A percentile compares a stretch with the other conserved stretches of the same genome.
Conservation (phyloP, 2,329 filamentous ascomycete species). For the Hypoxylon sp. region DNA sequence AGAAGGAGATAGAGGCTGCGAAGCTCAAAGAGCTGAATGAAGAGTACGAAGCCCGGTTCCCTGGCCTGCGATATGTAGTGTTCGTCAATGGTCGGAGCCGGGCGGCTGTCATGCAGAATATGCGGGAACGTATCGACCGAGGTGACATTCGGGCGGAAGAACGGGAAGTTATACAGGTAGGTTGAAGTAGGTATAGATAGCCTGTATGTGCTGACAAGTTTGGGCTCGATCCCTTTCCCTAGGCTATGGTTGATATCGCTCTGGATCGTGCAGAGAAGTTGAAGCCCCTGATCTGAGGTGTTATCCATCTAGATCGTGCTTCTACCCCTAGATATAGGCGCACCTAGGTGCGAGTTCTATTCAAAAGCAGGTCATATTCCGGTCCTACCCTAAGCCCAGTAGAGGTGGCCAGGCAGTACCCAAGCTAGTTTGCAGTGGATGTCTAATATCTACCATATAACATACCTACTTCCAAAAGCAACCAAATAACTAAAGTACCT, state of each 20-base stretch:
- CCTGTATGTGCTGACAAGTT: slow-evolving; percentile 72
- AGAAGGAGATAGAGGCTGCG: slow-evolving; percentile 69
- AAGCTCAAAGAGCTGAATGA: slow-evolving; percentile 76
- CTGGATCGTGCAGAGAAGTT: slow-evolving; percentile 81
- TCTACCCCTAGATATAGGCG: not conserved
- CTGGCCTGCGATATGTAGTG: slow-evolving; percentile 88
- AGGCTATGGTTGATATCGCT: slow-evolving; percentile 95
- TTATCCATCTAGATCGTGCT: not conserved
- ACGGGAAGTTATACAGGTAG: slow-evolving; percentile 75
- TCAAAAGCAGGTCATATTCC: not conserved
- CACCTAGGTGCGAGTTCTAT: not conserved
- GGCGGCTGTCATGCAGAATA: slow-evolving; percentile 83
- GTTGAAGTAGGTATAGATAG: slow-evolving; percentile 28
- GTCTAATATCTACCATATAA: not conserved
- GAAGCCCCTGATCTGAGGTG: slow-evolving; percentile 38
- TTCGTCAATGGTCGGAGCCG: slow-evolving; percentile 89
- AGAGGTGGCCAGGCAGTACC: not conserved
- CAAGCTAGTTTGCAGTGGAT: not conserved
- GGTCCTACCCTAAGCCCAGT: not conserved
- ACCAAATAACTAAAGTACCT: not conserved
- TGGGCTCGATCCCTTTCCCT: slow-evolving; percentile 71
- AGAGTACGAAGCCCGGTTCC: slow-evolving; percentile 85
- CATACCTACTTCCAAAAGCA: not conserved
- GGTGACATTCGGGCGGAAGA: slow-evolving; percentile 78
- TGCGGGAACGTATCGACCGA: slow-evolving; percentile 79